These are phyloP conservation scores for Fusarium fujikuroi DNA, from an alignment of 2,329 filamentous ascomycete species.

Conservation along the genomic window DNA sequence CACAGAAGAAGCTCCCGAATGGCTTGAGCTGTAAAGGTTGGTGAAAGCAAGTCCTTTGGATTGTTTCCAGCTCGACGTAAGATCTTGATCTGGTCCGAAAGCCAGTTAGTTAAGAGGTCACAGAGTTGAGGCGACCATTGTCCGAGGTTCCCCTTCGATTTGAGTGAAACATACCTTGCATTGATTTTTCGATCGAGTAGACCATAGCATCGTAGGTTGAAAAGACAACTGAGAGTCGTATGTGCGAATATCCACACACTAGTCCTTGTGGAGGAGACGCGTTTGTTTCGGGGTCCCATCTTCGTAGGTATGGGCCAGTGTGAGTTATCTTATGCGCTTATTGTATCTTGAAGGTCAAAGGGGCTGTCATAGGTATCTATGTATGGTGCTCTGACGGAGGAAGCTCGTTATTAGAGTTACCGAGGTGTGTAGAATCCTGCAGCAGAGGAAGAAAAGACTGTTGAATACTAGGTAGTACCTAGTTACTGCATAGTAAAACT, in stretches of 20 bases:
- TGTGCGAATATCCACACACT: neutral
- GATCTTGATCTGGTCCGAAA: neutral
- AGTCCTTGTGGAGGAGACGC: neutral
- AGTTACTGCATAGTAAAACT: neutral
- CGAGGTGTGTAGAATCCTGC: neutral
- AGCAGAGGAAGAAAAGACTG: neutral
- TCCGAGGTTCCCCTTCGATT: neutral
- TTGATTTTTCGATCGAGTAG: neutral
- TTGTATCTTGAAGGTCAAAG: neutral
- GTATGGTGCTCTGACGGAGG: neutral
- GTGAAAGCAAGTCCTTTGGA: neutral
- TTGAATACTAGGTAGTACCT: neutral
- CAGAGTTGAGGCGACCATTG: neutral
- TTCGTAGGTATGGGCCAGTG: neutral
- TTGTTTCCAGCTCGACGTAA: neutral
- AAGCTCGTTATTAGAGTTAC: neutral
- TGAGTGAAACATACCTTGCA: neutral
- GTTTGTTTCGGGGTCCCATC: neutral
- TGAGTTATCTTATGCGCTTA: neutral
- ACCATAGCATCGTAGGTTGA: neutral
- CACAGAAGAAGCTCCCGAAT: neutral
- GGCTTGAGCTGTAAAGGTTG: neutral
- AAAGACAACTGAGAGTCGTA: neutral
- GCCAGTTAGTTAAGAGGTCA: neutral
- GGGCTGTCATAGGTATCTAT: neutral